Percentiles rank a stretch among this genome's conserved stretches.
Evolutionary conservation across 1,284 basidiomycete genomes (phyloP).

Genomic region (Leccinum laetum): DNA sequence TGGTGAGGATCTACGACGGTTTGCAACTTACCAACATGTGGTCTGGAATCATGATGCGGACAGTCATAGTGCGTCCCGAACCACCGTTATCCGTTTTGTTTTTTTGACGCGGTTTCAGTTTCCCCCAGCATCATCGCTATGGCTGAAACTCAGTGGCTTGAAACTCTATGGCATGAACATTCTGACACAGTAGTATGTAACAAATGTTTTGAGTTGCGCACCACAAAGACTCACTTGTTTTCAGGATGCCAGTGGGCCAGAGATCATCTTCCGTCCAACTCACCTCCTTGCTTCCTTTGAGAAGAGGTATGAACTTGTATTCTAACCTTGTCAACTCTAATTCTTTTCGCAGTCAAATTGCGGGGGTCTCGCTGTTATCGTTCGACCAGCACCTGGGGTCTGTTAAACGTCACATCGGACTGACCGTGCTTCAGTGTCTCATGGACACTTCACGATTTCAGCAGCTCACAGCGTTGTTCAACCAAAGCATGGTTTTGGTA

Average conservation of each 20-base stretch:
- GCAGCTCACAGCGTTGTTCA: conserved; percentile 41
- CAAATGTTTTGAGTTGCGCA: neutral
- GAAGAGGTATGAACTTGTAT: conserved; percentile 24
- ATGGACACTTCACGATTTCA: conserved; percentile 36
- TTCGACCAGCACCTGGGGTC: conserved; percentile 36
- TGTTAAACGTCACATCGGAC: conserved; percentile 36
- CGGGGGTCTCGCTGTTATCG: conserved; percentile 28
- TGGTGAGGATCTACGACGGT: conserved; percentile 38
- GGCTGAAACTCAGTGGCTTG: conserved; percentile 49
- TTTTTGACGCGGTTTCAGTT: conserved; percentile 27
- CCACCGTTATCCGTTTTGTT: neutral
- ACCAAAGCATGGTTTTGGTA: conserved; percentile 41
- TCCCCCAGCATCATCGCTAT: conserved; percentile 32
- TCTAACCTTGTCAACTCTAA: conserved; percentile 2
- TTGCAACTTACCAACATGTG: conserved; percentile 55
- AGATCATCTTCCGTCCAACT: conserved; percentile 25
- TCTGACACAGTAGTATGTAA: conserved; percentile 16
- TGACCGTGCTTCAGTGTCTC: conserved; percentile 40
- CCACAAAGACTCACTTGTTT: conserved; percentile 1
- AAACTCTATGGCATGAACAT: conserved; percentile 43
- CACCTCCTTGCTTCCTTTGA: conserved; percentile 21
- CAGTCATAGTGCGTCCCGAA: conserved; percentile 32
- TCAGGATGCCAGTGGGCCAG: conserved; percentile 24
- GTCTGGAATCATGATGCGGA: conserved; percentile 47
- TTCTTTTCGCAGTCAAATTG: conserved; percentile 16